phyloP scores from a whole-genome alignment of 805 yeast genomes.

The Dipodascus albidus region DNA sequence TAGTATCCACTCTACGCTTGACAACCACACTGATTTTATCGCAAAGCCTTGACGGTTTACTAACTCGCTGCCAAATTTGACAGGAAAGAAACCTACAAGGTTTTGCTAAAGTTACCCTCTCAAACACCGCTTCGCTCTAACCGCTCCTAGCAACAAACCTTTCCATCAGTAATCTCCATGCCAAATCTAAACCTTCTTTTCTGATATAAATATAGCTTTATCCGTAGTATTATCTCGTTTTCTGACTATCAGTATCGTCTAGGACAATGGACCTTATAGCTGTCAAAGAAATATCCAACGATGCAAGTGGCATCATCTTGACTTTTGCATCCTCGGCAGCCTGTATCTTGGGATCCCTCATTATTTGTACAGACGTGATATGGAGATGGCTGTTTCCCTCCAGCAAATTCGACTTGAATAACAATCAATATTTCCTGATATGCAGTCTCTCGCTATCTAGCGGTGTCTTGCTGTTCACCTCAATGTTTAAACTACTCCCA shows the following conservation, averaged over 20 bases:
- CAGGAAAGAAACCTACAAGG: not conserved
- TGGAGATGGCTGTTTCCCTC: slow-evolving; percentile 36
- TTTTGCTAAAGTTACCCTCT: not conserved
- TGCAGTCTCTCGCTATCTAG: slow-evolving; percentile 67
- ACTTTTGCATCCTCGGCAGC: slow-evolving; percentile 56
- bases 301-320: slow-evolving; percentile 37
- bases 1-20: not conserved
- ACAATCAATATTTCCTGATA: slow-evolving; percentile 54
- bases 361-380: slow-evolving; percentile 50
- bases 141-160: too few relatives aligned
- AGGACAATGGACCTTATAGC: not conserved
- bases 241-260: too few relatives aligned
- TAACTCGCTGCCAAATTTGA: too few relatives aligned
- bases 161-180: too few relatives aligned
- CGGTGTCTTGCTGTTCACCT: slow-evolving; percentile 71
- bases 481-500: slow-evolving; percentile 70
- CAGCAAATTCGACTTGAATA: slow-evolving; percentile 41
- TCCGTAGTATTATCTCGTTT: too few relatives aligned
- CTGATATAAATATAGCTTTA: too few relatives aligned
- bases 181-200: too few relatives aligned
- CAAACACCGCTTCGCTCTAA: too few relatives aligned
- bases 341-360: slow-evolving; percentile 59
- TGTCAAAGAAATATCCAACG: slow-evolving; percentile 7
- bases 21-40: too few relatives aligned
- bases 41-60: too few relatives aligned